These are phyloP conservation scores for Lepiota brunneoincarnata DNA, from an alignment of 768 basidiomycete genomes.

Conservation along the genomic window DNA sequence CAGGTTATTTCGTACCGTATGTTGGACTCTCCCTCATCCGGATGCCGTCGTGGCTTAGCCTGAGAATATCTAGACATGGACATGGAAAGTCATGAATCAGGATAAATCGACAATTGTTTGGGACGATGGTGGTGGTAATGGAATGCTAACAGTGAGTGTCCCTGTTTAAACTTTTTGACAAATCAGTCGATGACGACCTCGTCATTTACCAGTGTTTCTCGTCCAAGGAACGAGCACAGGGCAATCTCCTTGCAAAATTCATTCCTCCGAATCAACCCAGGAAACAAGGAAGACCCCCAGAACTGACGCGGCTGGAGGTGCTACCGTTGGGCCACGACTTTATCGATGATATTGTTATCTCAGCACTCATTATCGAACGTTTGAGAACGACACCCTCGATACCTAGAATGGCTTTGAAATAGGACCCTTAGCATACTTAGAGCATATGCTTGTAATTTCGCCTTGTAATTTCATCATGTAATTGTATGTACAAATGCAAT, in stretches of 20 bases:
- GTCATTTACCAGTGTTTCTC: slow-evolving; percentile 33
- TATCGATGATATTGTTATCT: slow-evolving; percentile 42
- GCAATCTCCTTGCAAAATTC: slow-evolving; percentile 36
- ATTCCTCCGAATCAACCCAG: slow-evolving; percentile 31
- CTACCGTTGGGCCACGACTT: slow-evolving; percentile 36
- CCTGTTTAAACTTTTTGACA: not conserved
- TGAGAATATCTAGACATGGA: slow-evolving; percentile 25
- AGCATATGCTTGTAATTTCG: not conserved
- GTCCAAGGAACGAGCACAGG: slow-evolving; percentile 31
- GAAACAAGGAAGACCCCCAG: slow-evolving; percentile 30
- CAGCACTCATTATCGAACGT: slow-evolving; percentile 38
- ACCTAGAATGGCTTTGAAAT: slow-evolving; percentile 15
- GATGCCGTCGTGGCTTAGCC: not conserved
- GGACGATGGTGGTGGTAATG: slow-evolving; percentile 32
- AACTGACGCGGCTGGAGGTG: slow-evolving; percentile 34
- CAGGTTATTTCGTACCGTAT: slow-evolving; percentile 7
- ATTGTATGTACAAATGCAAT: slow-evolving; percentile 4
- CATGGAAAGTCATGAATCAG: slow-evolving; percentile 30
- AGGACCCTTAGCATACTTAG: slow-evolving; percentile 12
- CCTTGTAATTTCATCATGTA: slow-evolving; percentile 4
- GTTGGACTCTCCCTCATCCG: not conserved
- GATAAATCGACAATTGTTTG: slow-evolving; percentile 26
- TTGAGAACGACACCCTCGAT: slow-evolving; percentile 35
- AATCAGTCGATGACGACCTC: not conserved
- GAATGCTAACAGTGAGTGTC: slow-evolving; percentile 26